Evolutionary conservation across 75 land plant species (phyloP).

Genomic region (Larix kaempferi): DNA sequence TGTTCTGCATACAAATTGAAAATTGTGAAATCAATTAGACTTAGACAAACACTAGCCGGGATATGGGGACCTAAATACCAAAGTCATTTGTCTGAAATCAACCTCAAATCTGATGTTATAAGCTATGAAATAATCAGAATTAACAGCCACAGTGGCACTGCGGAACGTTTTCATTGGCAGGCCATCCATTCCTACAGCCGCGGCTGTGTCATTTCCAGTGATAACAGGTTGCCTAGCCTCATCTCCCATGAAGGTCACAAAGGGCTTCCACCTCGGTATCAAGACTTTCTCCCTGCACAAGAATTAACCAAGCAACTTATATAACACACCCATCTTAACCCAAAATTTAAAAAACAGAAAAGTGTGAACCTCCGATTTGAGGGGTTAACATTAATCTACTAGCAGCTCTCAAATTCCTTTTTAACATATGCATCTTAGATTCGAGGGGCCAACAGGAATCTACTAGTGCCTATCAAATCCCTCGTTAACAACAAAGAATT

Average conservation of each 20-base stretch:
- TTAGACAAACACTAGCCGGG: too few species aligned
- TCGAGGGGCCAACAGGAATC: not conserved
- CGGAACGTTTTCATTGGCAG: conserved; percentile 40
- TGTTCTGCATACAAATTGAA: conserved; percentile 12
- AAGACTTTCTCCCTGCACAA: conserved; percentile 59
- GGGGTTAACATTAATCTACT: too few species aligned
- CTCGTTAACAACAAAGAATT: too few species aligned
- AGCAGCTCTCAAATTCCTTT: too few species aligned
- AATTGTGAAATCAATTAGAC: not conserved
- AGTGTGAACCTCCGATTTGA: too few species aligned
- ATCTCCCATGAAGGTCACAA: conserved; percentile 50
- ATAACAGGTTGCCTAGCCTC: conserved; percentile 32
- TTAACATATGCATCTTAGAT: not conserved
- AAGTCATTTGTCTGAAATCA: not conserved
- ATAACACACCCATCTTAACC: not conserved
- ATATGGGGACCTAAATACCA: not conserved
- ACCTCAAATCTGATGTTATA: conserved; percentile 73
- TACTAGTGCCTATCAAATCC: too few species aligned
- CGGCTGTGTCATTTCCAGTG: conserved; percentile 56
- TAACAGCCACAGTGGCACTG: conserved; percentile 57
- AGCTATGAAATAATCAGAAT: conserved; percentile 62
- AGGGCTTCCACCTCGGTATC: conserved; percentile 41
- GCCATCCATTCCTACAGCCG: conserved; percentile 34
- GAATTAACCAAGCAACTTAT: not conserved
- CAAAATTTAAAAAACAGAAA: not conserved